Evolutionary conservation across 169 alveolate genomes (phyloP).

Genomic region (Plasmodium inui): DNA sequence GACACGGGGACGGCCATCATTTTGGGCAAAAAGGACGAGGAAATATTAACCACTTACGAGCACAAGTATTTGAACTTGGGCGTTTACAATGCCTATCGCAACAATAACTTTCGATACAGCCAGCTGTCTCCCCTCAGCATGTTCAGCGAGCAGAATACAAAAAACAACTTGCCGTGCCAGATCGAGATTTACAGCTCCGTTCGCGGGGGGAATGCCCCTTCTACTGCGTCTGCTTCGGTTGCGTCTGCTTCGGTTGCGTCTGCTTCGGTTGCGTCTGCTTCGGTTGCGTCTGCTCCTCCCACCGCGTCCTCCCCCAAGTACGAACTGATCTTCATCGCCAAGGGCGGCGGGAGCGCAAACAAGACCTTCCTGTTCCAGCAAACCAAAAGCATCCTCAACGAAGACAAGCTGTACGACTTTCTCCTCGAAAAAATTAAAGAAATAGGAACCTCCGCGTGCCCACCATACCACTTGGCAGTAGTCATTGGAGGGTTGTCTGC

Average conservation of each 20-base stretch:
- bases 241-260: constrained; percentile 7
- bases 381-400: constrained; percentile 88
- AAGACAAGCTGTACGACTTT: constrained; percentile 79
- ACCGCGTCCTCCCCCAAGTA: constrained; percentile 76
- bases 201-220: neutral
- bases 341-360: constrained; percentile 94
- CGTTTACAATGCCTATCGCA: constrained; percentile 87
- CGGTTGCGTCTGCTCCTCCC: constrained; percentile 69
- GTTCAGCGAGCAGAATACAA: constrained; percentile 91
- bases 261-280: constrained; percentile 69
- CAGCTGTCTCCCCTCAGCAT: constrained; percentile 89
- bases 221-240: neutral
- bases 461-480: constrained; percentile 92
- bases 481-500: constrained; percentile 92
- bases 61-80: constrained; percentile 87
- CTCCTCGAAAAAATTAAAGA: constrained; percentile 84
- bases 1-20: constrained; percentile 93
- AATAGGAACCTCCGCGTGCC: constrained; percentile 93
- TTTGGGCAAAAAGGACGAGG: constrained; percentile 87
- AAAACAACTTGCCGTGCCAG: constrained; percentile 91
- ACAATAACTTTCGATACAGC: constrained; percentile 87
- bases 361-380: constrained; percentile 90
- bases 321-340: constrained; percentile 88
- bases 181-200: constrained; percentile 80
- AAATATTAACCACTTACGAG: constrained; percentile 76